These are phyloP conservation scores for Globisporangium echinulatum DNA, from an alignment of 352 stramenopile genomes.

Conservation along the genomic window DNA sequence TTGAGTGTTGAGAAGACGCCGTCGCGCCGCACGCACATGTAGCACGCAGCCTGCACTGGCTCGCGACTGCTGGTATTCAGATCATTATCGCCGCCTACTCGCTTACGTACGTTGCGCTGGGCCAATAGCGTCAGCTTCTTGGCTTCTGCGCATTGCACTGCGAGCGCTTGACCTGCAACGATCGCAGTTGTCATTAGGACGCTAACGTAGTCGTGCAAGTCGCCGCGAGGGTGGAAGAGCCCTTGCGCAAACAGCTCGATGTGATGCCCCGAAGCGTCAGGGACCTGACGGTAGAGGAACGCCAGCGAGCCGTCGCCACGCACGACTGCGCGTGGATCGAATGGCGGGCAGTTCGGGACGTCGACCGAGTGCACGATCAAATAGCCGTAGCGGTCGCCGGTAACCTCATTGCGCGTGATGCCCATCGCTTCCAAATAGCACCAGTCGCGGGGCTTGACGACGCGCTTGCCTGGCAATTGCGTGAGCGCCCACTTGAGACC, in stretches of 20 bases:
- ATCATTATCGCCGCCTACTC: neutral
- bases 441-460: constrained; percentile 25
- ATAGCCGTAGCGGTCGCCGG: constrained; percentile 31
- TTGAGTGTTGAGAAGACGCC: constrained; percentile 13
- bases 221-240: constrained; percentile 32
- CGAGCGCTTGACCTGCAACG: constrained; percentile 25
- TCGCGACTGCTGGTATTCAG: neutral
- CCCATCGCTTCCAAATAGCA: constrained; percentile 40
- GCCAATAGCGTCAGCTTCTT: constrained; percentile 52
- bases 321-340: constrained; percentile 20
- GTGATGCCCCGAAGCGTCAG: constrained; percentile 15
- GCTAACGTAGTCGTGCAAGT: constrained; percentile 22
- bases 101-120: constrained; percentile 4
- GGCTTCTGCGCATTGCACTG: constrained; percentile 35
- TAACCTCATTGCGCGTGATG: constrained; percentile 22
- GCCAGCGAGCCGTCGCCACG: constrained; percentile 27
- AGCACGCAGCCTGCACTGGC: constrained; percentile 6
- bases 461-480: constrained; percentile 18
- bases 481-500: constrained; percentile 47
- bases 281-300: constrained; percentile 31
- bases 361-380: constrained; percentile 41
- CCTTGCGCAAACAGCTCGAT: constrained; percentile 41
- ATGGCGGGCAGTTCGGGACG: constrained; percentile 30
- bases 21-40: constrained; percentile 15
- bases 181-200: constrained; percentile 30